phyloP scores from a whole-genome alignment of 306 rosid species.

The Quercus rubra region DNA sequence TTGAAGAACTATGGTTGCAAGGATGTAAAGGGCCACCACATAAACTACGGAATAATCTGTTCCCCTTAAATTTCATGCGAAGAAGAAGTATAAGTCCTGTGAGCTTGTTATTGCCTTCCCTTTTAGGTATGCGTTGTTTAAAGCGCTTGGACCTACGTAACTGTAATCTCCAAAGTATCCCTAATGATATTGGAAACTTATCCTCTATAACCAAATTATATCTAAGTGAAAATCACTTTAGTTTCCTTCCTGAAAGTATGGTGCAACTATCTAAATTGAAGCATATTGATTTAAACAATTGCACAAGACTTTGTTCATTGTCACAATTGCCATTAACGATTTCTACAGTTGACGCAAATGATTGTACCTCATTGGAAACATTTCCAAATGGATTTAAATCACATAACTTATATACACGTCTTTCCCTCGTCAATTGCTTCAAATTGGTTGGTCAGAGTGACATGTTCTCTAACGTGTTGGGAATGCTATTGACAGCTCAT shows the following conservation, averaged over 20 bases:
- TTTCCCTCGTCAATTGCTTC: neutral
- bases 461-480: no score
- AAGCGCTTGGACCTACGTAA: neutral
- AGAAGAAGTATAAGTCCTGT: neutral
- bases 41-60: neutral
- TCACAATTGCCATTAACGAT: no score
- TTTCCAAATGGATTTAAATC: no score
- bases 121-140: neutral
- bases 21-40: conserved; percentile 19
- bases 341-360: no score
- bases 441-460: no score
- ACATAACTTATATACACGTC: no score
- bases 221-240: conserved; percentile 34
- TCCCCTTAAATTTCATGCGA: neutral
- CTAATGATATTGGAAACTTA: conserved; percentile 17
- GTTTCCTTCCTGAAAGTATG: neutral
- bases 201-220: neutral
- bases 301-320: no score
- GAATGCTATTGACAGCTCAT: no score
- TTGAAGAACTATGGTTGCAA: conserved; percentile 5
- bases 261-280: no score
- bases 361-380: no score
- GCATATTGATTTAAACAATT: no score
- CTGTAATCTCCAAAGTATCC: conserved; percentile 28
- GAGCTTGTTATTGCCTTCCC: conserved; percentile 15